Conservation (phyloP, 2,329 filamentous ascomycete species). For the Pyrenochaeta sp. region DNA sequence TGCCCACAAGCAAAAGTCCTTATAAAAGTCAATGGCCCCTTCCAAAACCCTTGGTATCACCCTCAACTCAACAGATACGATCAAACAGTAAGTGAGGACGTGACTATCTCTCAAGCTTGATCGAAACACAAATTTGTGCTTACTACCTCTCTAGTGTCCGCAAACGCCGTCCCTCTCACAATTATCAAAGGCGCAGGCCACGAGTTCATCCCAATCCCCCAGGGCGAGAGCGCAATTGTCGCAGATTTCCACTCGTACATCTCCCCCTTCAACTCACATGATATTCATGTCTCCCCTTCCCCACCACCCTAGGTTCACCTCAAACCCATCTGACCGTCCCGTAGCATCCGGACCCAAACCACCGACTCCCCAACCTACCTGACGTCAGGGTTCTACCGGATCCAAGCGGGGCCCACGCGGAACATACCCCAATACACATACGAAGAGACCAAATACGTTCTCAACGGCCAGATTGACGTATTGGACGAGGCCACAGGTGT, state of each 20-base stretch:
- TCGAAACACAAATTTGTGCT: background rate
- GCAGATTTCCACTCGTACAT: slow-evolving; percentile 38
- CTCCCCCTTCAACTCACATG: background rate
- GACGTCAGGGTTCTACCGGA: slow-evolving; percentile 38
- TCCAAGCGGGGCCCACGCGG: slow-evolving; percentile 30
- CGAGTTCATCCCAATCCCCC: slow-evolving; percentile 33
- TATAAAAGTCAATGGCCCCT: background rate
- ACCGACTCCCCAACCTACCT: slow-evolving; percentile 30
- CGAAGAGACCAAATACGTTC: slow-evolving; percentile 38
- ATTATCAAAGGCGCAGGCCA: slow-evolving; percentile 38
- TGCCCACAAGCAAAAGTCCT: background rate
- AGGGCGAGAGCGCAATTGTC: slow-evolving; percentile 34
- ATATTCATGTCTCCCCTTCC: background rate
- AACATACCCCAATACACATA: slow-evolving; percentile 30
- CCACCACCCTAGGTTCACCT: background rate
- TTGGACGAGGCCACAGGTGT: slow-evolving; percentile 36
- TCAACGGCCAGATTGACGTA: slow-evolving; percentile 35
- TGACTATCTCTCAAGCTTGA: background rate
- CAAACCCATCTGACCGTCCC: background rate
- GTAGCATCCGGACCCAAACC: slow-evolving; percentile 30
- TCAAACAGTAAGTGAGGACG: background rate
- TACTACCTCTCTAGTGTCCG: slow-evolving; percentile 18
- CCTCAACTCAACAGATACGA: background rate
- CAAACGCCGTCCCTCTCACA: slow-evolving; percentile 30
- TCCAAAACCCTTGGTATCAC: background rate